phyloP scores from a whole-genome alignment of 192 early-diverging fungal species.

The Coemansia sp. region DNA sequence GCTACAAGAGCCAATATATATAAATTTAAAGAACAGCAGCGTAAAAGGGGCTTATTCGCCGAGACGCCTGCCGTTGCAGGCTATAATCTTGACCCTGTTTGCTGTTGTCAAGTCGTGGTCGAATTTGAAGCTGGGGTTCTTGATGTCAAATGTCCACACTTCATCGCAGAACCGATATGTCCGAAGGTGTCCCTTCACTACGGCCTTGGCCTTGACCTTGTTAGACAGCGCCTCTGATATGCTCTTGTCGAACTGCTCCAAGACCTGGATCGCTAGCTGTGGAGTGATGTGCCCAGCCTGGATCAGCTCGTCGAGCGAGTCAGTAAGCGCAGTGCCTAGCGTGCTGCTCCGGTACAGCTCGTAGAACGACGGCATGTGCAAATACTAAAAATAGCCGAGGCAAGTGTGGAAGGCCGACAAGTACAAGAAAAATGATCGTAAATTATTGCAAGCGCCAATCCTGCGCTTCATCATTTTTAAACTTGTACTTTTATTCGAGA shows the following conservation, averaged over 20 bases:
- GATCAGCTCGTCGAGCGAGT: conserved; percentile 96
- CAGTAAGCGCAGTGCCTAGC: conserved; percentile 91
- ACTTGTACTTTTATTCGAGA: not conserved
- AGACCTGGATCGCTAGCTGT: conserved; percentile 90
- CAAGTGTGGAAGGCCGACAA: not conserved
- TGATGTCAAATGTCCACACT: conserved; percentile 97
- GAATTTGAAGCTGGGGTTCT: conserved; percentile 84
- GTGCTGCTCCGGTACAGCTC: conserved; percentile 77
- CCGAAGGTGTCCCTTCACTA: conserved; percentile 78
- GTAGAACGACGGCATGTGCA: conserved; percentile 64
- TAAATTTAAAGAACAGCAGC: not conserved
- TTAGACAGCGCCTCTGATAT: conserved; percentile 87
- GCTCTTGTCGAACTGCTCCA: conserved; percentile 73
- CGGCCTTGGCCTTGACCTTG: conserved; percentile 78
- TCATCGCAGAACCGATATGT: conserved; percentile 97
- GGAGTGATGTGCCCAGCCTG: conserved; percentile 87
- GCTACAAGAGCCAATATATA: not conserved
- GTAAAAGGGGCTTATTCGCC: conserved; percentile 57
- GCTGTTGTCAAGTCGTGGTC: conserved; percentile 80
- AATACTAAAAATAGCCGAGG: not conserved
- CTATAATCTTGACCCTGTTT: conserved; percentile 96
- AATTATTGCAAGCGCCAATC: no score
- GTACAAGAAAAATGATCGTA: not conserved
- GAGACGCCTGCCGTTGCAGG: conserved; percentile 81
- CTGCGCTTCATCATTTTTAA: not conserved